Percentiles rank a stretch among this genome's conserved stretches.
Conservation (phyloP, 352 stramenopile species). For the Phytopythium delawarense region DNA sequence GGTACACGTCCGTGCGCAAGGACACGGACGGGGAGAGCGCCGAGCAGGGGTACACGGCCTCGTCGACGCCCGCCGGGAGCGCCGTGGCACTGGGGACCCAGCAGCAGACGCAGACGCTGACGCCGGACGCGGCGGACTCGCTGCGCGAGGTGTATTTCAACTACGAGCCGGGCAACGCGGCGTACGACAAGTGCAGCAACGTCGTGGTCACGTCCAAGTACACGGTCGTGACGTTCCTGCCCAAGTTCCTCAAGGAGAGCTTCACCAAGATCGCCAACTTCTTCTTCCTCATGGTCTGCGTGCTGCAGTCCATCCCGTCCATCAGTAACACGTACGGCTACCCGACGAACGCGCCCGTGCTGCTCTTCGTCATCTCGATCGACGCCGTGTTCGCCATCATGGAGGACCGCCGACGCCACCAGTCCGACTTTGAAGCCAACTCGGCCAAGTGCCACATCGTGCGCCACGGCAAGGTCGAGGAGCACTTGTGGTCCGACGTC, state of each 20-base stretch:
- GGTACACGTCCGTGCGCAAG: slow-evolving; percentile 10
- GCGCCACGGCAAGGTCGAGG: slow-evolving; percentile 63
- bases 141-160: slow-evolving; percentile 75
- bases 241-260: slow-evolving; percentile 87
- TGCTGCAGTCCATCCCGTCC: slow-evolving; percentile 81
- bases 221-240: slow-evolving; percentile 79
- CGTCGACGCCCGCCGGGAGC: slow-evolving; percentile 1
- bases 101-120: slow-evolving; percentile 9
- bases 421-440: slow-evolving; percentile 82
- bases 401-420: slow-evolving; percentile 78
- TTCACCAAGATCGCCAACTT: slow-evolving; percentile 91
- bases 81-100: slow-evolving; percentile 7
- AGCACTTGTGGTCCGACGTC: slow-evolving; percentile 73
- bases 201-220: slow-evolving; percentile 91
- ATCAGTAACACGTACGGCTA: slow-evolving; percentile 82
- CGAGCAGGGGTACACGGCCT: neutral
- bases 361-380: slow-evolving; percentile 90
- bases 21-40: slow-evolving; percentile 21
- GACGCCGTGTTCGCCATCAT: slow-evolving; percentile 88
- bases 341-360: slow-evolving; percentile 68
- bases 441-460: slow-evolving; percentile 64
- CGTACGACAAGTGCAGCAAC: slow-evolving; percentile 75
- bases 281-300: slow-evolving; percentile 91
- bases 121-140: slow-evolving; percentile 6
- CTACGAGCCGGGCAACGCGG: slow-evolving; percentile 53